Base-by-base conservation (phyloP, 352 stramenopile genomes). In the Phytophthora pisi region DNA sequence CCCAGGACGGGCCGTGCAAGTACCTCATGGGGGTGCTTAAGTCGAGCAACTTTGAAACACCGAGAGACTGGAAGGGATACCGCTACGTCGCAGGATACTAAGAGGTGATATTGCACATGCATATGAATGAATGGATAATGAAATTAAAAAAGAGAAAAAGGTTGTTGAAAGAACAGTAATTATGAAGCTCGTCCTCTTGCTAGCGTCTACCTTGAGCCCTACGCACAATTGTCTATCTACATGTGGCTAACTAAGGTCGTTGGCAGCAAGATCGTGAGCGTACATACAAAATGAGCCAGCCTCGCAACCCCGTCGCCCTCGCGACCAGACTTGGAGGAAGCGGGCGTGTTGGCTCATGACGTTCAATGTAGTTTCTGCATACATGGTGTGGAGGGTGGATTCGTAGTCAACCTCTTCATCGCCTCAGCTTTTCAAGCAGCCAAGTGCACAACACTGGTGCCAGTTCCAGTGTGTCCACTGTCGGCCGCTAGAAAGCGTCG, bases 1-100 rank as follows among this genome's bases (percentile, higher is more conserved):
- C 86, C 2, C 74, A 79, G n/a, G 94, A 99, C 74, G 95, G 95
- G 1, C 92, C 96, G 3, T 96, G 82, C 70, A 91, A 95, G 67
- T 81, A 90, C 43, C 79, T 99, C 23, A 96, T 98, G 74, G 71
- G 61, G 23, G 97, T 91, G 58, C 97, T 99, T 58, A 86, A 96
- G 66, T 76, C 86, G 7, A 69, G 78, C 59, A 88, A 95, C 61
- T 93, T 89, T 24, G 78, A 90, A 50, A 86, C 95, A n/a, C 95
- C 95, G n/a, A 42, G 72, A 18, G 84, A 97, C 68, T 98, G 96
- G 96, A 89, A 93, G 51, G 93, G 90, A 61, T 97, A 97, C 61
- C 89, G 90, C 57, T 89, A 86, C 70, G 78, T 98, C n/a, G 74
- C 74, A n/a, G 86, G 86, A 2, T 94, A 94, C 49, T 94, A 74